phyloP scores from a whole-genome alignment of 192 early-diverging fungal genomes.

The Gonapodya prolifera region DNA sequence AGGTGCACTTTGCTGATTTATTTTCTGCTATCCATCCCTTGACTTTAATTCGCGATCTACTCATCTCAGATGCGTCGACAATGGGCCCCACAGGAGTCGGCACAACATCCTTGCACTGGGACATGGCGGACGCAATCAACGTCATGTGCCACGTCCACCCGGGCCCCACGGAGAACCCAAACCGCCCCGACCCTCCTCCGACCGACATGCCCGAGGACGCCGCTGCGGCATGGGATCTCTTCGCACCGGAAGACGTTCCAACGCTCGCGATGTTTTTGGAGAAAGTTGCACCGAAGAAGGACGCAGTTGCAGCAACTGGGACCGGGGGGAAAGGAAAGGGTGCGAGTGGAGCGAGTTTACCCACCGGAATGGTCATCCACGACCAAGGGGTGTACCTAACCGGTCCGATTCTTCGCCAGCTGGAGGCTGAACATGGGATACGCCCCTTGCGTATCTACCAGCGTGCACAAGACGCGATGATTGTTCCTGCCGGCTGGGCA shows the following conservation, averaged over 20 bases:
- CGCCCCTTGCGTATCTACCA: constrained; percentile 45
- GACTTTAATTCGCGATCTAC: neutral
- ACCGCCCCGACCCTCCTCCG: neutral
- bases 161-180: neutral
- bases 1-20: neutral
- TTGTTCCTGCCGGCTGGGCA: constrained; percentile 63
- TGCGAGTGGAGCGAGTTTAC: neutral
- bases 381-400: constrained; percentile 54
- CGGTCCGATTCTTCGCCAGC: constrained; percentile 16
- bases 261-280: constrained; percentile 25
- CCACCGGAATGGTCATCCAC: constrained; percentile 32
- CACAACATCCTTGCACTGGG: constrained; percentile 63
- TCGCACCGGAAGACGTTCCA: constrained; percentile 19
- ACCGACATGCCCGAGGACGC: neutral
- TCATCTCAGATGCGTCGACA: neutral
- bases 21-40: neutral
- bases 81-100: constrained; percentile 15
- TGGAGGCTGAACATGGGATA: constrained; percentile 26
- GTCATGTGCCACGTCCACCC: constrained; percentile 44
- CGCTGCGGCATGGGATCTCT: constrained; percentile 56
- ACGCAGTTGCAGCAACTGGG: constrained; percentile 15
- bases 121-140: constrained; percentile 70
- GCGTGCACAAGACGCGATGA: constrained; percentile 59
- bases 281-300: constrained; percentile 8
- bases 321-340: neutral